These are phyloP conservation scores for Trifolium pratense DNA, from an alignment of 306 rosid genomes.

Conservation along the genomic window DNA sequence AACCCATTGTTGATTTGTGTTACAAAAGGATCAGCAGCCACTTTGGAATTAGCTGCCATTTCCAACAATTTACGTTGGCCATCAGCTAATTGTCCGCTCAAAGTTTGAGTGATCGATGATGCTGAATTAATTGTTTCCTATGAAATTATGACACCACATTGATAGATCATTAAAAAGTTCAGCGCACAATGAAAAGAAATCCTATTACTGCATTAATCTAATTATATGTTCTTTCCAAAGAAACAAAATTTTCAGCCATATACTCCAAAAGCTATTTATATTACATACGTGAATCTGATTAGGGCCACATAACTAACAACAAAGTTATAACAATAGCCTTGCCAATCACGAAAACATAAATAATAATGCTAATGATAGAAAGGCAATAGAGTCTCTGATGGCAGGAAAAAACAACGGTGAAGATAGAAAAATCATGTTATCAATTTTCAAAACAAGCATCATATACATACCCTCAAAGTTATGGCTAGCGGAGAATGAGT, in stretches of 20 bases:
- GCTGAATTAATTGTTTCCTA: conserved; percentile 80
- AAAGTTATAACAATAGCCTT: background rate
- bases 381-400: too few relatives aligned
- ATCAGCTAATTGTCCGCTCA: conserved; percentile 71
- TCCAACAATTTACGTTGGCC: conserved; percentile 63
- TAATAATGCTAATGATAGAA: background rate
- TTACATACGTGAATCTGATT: too few relatives aligned
- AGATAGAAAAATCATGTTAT: background rate
- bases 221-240: background rate
- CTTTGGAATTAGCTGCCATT: conserved; percentile 60
- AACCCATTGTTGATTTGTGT: conserved; percentile 62
- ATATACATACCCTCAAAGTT: conserved; percentile 64
- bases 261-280: background rate
- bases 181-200: conserved; percentile 11
- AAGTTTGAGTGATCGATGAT: conserved; percentile 63
- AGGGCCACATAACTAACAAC: background rate
- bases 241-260: conserved; percentile 2
- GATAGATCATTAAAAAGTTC: conserved; percentile 12
- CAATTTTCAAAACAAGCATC: conserved; percentile 37
- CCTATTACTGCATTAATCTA: conserved; percentile 4
- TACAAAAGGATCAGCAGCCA: conserved; percentile 51
- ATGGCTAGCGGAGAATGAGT: conserved; percentile 65
- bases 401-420: too few relatives aligned
- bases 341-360: background rate
- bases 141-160: conserved; percentile 33